Evolutionary conservation across 345 rosid genomes (phyloP), one percentile per base, ranked within the genome.

Genomic region (Pistacia atlantica): DNA sequence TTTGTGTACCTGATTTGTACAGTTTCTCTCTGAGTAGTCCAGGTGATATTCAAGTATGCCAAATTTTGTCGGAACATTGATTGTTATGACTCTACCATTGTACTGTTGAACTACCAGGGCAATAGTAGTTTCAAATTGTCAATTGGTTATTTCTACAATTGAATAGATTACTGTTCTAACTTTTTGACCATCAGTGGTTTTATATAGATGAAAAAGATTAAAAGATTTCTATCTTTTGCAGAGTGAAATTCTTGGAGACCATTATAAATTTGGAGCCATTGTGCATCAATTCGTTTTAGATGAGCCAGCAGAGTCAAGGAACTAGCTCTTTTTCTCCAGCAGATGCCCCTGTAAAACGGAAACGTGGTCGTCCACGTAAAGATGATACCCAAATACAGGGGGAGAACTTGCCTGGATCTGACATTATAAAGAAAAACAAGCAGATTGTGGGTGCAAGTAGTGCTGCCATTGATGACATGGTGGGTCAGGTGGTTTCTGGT

Each of bases 401-500:
- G 22, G 86, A 84, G 61, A 69, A 56, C 66, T 14, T 67, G 11
- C 80, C 89, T 65, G 67, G 51, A 73, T 72, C 76, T 62, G 84
- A 80, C 67, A 58, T n/a, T 55, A 31, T 31, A 35, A 78, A 72
- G 69, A 84, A 67, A 76, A 71, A 69, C 75, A 83, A 81, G 35
- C 76, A 66, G 82, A 75, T 54, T 63, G 59, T 33, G 16, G 78
- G 52, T 7, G 71, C 79, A 49, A 62, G 48, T 72, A 72, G 67
- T 56, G 55, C 74, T 76, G 75, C 78, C 74, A 69, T 54, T 25
- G 71, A 17, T 46, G 79, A 70, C 51, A 79, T 90, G 91, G 82
- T 89, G 8, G 95, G 97, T 35, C 78, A 87, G 75, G 65, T 37
- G 55, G 83, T 92, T 69, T 74, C 86, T 65, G 95, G 97, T 48